These are phyloP conservation scores for Excoecaria cochinchinensis DNA, from an alignment of 345 rosid species.

Conservation along the genomic window DNA sequence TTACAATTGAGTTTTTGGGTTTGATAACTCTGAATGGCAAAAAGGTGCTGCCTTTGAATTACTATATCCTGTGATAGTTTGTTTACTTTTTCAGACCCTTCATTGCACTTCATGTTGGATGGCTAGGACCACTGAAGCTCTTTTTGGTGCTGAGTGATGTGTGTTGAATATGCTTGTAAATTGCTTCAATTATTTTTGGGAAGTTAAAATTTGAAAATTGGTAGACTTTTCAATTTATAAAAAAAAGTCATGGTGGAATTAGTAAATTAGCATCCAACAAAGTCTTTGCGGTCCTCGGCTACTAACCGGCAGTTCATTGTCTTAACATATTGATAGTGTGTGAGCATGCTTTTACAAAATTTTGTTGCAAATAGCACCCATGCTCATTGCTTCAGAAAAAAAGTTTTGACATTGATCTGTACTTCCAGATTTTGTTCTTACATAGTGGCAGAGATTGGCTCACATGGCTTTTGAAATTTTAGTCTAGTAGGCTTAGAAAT, in stretches of 20 bases:
- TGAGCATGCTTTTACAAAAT: not conserved
- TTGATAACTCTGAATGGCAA: not conserved
- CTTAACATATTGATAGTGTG: not conserved
- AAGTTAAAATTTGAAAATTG: not conserved
- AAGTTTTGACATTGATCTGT: not conserved
- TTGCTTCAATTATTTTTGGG: slow-evolving; percentile 3
- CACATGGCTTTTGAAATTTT: not conserved
- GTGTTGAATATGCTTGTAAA: not conserved
- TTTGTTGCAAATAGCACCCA: not conserved
- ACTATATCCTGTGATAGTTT: not conserved
- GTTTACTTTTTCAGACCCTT: not conserved
- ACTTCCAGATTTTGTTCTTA: not conserved
- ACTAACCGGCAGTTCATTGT: not conserved
- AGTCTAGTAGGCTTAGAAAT: not conserved
- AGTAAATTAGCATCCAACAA: not conserved
- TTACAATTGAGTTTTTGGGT: not conserved
- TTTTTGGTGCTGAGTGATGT: not conserved
- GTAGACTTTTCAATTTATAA: not conserved
- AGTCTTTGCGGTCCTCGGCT: not conserved
- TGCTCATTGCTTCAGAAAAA: not conserved
- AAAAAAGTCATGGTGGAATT: not conserved
- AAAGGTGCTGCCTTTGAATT: not conserved
- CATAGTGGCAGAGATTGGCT: not conserved
- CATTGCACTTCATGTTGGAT: not conserved
- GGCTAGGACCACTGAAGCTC: not conserved